These are phyloP conservation scores for Pleurotus tuoliensis DNA, from an alignment of 768 basidiomycete genomes.

Conservation along the genomic window DNA sequence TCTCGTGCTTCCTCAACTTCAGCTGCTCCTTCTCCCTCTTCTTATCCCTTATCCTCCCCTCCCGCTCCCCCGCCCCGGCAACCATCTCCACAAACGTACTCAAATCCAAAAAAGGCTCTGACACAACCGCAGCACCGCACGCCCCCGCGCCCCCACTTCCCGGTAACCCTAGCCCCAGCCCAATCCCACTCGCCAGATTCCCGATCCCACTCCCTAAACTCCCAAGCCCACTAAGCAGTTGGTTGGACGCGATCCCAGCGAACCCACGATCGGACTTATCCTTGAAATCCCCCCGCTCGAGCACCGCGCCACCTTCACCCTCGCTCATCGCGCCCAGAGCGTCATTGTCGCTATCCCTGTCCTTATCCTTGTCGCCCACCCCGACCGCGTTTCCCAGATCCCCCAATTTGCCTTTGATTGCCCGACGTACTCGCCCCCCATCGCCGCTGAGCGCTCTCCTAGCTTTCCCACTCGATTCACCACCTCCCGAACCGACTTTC, in stretches of 20 bases:
- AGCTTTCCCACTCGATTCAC: background rate
- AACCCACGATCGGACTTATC: background rate
- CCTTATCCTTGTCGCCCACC: constrained; percentile 23
- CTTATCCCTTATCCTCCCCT: constrained; percentile 20
- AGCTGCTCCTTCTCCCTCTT: constrained; percentile 28
- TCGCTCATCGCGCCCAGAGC: constrained; percentile 3
- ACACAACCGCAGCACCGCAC: constrained; percentile 36
- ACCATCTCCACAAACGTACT: constrained; percentile 45
- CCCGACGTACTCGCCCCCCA: constrained; percentile 54
- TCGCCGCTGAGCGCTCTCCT: constrained; percentile 2
- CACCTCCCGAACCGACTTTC: constrained; percentile 1
- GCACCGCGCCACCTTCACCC: background rate
- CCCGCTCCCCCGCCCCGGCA: constrained; percentile 25
- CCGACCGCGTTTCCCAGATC: constrained; percentile 36
- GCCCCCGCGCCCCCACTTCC: constrained; percentile 28
- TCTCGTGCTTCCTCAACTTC: constrained; percentile 46
- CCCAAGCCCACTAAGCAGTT: constrained; percentile 5
- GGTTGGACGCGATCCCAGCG: background rate
- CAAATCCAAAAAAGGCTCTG: constrained; percentile 49
- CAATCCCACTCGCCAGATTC: constrained; percentile 38
- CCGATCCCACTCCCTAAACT: constrained; percentile 18
- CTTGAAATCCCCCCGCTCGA: background rate
- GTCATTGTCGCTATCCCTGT: constrained; percentile 8
- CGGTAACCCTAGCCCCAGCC: constrained; percentile 34
- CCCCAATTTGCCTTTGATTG: constrained; percentile 58